Conservation (phyloP, 2,329 filamentous ascomycete genomes). For the Alternaria ethzedia region DNA sequence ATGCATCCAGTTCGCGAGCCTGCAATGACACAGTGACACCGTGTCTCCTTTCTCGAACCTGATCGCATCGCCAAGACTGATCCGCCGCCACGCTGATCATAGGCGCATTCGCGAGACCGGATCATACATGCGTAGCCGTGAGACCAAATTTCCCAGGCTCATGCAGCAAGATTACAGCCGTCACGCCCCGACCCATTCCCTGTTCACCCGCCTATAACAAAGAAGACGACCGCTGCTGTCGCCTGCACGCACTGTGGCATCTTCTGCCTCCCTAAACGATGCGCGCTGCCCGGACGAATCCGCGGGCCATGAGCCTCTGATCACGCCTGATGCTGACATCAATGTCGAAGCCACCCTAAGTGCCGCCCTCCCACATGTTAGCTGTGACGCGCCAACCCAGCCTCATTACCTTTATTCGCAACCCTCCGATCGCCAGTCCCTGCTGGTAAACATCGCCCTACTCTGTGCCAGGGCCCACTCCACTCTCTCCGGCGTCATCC, state of each 20-base stretch:
- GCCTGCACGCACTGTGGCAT: conserved; percentile 43
- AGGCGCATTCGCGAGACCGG: conserved; percentile 26
- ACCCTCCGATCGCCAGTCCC: conserved; percentile 16
- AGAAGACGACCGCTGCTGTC: conserved; percentile 31
- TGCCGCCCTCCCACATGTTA: conserved; percentile 18
- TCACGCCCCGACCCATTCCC: conserved; percentile 14
- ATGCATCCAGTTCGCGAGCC: not conserved
- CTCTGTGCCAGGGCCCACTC: conserved; percentile 33
- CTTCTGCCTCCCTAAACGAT: conserved; percentile 40
- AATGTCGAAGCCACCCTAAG: conserved; percentile 34
- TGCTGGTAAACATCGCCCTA: conserved; percentile 34
- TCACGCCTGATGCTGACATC: conserved; percentile 25
- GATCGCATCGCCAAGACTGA: conserved; percentile 33
- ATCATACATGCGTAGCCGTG: conserved; percentile 12
- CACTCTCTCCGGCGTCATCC: conserved; percentile 64
- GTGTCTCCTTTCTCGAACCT: conserved; percentile 9
- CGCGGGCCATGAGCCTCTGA: conserved; percentile 28
- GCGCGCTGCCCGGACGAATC: conserved; percentile 44
- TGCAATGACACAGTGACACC: not conserved
- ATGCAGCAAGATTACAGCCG: conserved; percentile 14
- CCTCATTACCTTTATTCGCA: conserved; percentile 18
- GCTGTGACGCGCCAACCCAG: conserved; percentile 24
- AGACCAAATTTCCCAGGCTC: conserved; percentile 27
- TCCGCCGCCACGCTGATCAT: conserved; percentile 22
- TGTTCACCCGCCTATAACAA: conserved; percentile 12